Evolutionary conservation across 1,284 basidiomycete species (phyloP), one percentile per base, ranked within the genome.

Genomic region (Serendipita sp.): DNA sequence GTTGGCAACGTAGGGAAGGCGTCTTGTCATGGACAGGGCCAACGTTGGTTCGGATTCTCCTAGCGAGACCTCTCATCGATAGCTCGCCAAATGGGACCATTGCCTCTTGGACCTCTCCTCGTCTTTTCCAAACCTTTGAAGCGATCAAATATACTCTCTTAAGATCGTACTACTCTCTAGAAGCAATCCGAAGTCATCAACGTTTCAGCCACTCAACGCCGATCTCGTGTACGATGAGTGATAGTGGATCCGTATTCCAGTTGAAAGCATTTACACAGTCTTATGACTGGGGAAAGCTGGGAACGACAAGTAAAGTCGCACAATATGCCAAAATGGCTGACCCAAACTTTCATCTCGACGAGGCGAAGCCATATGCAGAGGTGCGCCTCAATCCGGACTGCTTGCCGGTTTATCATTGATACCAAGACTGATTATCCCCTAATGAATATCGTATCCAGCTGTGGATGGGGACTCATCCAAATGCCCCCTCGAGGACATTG

Each of bases 381-480:
- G 84, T 84, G 64, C 64, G 79, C 67, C 53, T 60, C 35, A 35
- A 32, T 13, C 17, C 32, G 55, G n/a, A 29, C 12, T 8, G 45
- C 17, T 45, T 60, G 1, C 22, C 22, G 22, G 22, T 22, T 22
- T 22, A 22, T 65, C 50, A 64, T 55, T 15, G n/a, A 41, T 17
- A 15, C 43, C 35, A 61, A 53, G 30, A 43, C 22, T 22, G 61
- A 30, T 63, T 15, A 13, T 1, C 12, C 22, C 12, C 45, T 60
- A 45, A 64, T 53, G 17, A 43, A 50, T 43, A 35, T 61, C 17
- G 34, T 47, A 8, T 38, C 61, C 69, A 95, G 91, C 77, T 96
- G 50, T 99, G 96, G 96, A 99, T 99, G 95, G 96, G 96, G 15
- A 98, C 96, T 0, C 96, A 99, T 71, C 82, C 91, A 1, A 90